Conservation (phyloP, 352 stramenopile species). For the Peronospora destructor region DNA sequence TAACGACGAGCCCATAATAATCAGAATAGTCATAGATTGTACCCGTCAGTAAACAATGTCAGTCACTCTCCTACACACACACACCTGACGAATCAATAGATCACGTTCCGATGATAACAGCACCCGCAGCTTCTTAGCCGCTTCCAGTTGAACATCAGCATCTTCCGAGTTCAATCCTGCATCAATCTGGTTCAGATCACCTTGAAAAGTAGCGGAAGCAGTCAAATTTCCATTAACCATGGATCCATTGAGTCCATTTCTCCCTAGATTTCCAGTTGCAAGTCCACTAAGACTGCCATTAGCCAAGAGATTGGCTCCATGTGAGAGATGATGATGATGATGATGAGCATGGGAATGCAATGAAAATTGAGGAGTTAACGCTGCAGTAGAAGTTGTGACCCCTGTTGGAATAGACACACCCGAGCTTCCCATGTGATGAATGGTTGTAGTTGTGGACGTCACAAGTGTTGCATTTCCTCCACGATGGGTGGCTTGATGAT, state of each 20-base stretch:
- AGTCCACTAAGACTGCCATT: conserved; percentile 41
- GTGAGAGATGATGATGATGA: conserved; percentile 46
- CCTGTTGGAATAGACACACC: conserved; percentile 8
- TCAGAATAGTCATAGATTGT: conserved; percentile 3
- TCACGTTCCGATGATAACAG: conserved; percentile 79
- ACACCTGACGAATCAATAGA: conserved; percentile 79
- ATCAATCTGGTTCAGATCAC: conserved; percentile 79
- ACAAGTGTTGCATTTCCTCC: conserved; percentile 65
- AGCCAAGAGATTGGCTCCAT: conserved; percentile 36
- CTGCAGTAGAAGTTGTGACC: background rate
- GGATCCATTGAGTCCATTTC: conserved; percentile 30
- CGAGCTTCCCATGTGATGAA: conserved; percentile 44
- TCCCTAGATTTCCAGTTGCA: conserved; percentile 18
- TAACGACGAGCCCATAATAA: background rate
- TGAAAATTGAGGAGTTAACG: conserved; percentile 38
- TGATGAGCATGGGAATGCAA: conserved; percentile 46
- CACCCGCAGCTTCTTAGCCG: conserved; percentile 82
- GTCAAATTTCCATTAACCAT: conserved; percentile 24
- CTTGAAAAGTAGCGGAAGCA: conserved; percentile 60
- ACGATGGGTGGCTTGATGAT: conserved; percentile 67
- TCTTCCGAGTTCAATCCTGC: conserved; percentile 75
- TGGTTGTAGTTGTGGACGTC: conserved; percentile 72
- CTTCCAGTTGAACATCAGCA: conserved; percentile 73
- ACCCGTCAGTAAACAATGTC: conserved; percentile 9
- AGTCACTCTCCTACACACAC: background rate